A percentile compares a stretch with the other conserved stretches of the same genome.
Conservation (phyloP, 225 moss, liverwort and hornwort genomes). For the Asterella californica region DNA sequence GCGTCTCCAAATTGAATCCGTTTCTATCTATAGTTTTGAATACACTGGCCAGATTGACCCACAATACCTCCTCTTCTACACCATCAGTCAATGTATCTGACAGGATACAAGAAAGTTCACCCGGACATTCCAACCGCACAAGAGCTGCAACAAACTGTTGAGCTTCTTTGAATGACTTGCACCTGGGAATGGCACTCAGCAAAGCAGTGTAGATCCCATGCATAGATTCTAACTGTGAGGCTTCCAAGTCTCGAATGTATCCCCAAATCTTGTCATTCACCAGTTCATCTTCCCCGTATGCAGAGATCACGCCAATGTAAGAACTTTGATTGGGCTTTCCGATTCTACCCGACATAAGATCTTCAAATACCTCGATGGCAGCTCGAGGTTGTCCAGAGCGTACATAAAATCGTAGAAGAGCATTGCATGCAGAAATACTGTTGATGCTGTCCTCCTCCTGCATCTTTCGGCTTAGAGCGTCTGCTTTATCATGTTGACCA, state of each 20-base stretch:
- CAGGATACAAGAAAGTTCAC: conserved; percentile 56
- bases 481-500: conserved; percentile 68
- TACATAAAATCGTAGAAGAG: conserved; percentile 65
- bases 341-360: conserved; percentile 33
- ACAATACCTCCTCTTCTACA: conserved; percentile 38
- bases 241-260: conserved; percentile 48
- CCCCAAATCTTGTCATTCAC: conserved; percentile 58
- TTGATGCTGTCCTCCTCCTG: conserved; percentile 46
- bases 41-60: conserved; percentile 37
- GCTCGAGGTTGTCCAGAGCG: conserved; percentile 58
- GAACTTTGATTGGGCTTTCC: conserved; percentile 75
- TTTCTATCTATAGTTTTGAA: conserved; percentile 61
- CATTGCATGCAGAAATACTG: conserved; percentile 67
- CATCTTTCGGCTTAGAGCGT: conserved; percentile 58
- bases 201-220: conserved; percentile 58
- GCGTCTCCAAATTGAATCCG: conserved; percentile 80
- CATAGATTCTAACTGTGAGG: conserved; percentile 50
- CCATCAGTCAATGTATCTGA: conserved; percentile 33
- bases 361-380: conserved; percentile 57
- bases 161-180: conserved; percentile 56
- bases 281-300: conserved; percentile 53
- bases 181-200: conserved; percentile 64
- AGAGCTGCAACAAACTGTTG: conserved; percentile 47
- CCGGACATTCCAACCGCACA: conserved; percentile 52
- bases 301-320: conserved; percentile 62